These are phyloP conservation scores for Rhodotorula mucilaginosa DNA, from an alignment of 1,284 basidiomycete genomes.

Conservation along the genomic window DNA sequence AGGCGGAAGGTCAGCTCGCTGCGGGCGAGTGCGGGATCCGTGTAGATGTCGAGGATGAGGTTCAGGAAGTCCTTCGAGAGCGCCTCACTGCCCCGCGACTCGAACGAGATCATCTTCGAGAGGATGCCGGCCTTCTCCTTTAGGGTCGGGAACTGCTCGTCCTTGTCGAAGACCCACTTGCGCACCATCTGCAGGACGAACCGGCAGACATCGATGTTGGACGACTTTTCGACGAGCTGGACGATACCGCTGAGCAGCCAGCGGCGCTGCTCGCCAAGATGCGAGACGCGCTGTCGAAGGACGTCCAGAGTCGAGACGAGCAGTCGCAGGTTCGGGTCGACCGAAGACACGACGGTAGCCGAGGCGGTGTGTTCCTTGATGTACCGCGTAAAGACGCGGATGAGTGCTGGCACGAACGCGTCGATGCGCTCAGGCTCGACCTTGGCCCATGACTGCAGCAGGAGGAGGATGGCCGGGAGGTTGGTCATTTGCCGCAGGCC, in stretches of 20 bases:
- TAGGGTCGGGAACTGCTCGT: conserved; percentile 76
- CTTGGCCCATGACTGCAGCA: conserved; percentile 85
- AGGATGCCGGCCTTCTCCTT: conserved; percentile 92
- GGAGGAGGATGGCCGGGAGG: conserved; percentile 75
- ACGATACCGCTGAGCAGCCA: conserved; percentile 72
- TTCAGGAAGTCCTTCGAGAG: conserved; percentile 84
- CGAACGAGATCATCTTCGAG: conserved; percentile 86
- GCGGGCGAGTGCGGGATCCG: conserved; percentile 75
- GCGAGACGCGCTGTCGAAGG: conserved; percentile 55
- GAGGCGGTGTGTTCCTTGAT: conserved; percentile 76
- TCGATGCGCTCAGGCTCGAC: conserved; percentile 82
- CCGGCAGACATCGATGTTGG: conserved; percentile 72
- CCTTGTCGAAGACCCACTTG: conserved; percentile 83
- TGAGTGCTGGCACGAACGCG: conserved; percentile 70
- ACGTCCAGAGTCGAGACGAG: conserved; percentile 57
- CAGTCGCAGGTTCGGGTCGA: conserved; percentile 49
- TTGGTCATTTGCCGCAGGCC: conserved; percentile 71
- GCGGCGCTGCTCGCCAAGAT: conserved; percentile 57
- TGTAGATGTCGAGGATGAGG: conserved; percentile 92
- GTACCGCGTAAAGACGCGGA: conserved; percentile 77
- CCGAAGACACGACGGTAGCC: conserved; percentile 43
- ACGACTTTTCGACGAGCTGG: conserved; percentile 88
- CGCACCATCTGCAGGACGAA: conserved; percentile 84
- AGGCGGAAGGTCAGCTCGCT: conserved; percentile 92
- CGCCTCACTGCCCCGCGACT: conserved; percentile 64